Evolutionary conservation across 352 stramenopile genomes (phyloP), one percentile per base, ranked within the genome.

Genomic region (Phytophthora pisi): DNA sequence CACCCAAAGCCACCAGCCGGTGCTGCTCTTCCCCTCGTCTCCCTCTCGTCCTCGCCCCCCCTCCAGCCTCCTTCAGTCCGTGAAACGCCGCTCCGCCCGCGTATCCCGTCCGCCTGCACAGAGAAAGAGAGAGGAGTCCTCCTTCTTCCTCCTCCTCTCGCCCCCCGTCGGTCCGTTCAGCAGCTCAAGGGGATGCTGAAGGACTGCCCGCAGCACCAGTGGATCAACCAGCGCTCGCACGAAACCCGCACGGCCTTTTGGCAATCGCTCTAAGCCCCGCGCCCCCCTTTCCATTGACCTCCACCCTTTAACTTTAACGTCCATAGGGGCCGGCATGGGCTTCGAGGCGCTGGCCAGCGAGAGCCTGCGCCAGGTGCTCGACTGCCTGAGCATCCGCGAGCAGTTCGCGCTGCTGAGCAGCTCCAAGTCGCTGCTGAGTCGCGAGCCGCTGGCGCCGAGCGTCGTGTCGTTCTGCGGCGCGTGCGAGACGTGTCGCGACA

Each of bases 181-280:
- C 67, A 69, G 47, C 59, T 55, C 67, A 49, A 66, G 34, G 59
- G 66, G 51, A 96, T 96, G 88, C 88, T 96, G 51, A 95, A 95
- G 82, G 79, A 95, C 77, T 96, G 88, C 62, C 88, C 88, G 62
- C 88, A 96, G 82, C 88, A 96, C 74, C 88, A 96, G 86, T 96
- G 86, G 85, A 93, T 96, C 72, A 90, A 78, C 75, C 85, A 92
- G 70, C 88, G 88, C 79, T 91, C 85, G 70, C 86, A 93, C 86
- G 88, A 96, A 79, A 95, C 85, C 74, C 87, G 84, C 74, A 86
- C 79, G 56, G 75, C 79, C 53, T 84, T 92, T 69, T 84, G 75
- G 78, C 77, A 83, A 76, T 75, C 75, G 13, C 68, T 87, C 54
- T 93, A 82, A 88, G 54, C 24, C 8, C 20, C 20, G 28, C 28